Evolutionary conservation across 441 rosid genomes (phyloP).

Genomic region (Populus trichocarpa): DNA sequence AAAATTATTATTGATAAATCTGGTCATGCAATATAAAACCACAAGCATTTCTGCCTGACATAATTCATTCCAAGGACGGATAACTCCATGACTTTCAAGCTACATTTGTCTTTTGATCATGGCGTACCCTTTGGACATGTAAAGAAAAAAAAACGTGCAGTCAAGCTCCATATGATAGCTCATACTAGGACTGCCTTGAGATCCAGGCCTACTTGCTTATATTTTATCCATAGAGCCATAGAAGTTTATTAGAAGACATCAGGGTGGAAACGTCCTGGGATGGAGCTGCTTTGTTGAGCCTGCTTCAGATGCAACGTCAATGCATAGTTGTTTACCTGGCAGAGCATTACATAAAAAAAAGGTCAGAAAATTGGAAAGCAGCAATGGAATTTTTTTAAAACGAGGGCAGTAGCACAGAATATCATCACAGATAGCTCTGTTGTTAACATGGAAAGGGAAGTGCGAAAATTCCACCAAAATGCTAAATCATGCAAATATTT

Average conservation of each 20-base stretch:
- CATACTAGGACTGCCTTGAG: neutral
- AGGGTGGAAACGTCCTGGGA: constrained; percentile 80
- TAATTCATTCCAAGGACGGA: neutral
- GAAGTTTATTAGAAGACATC: constrained; percentile 63
- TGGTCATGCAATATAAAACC: neutral
- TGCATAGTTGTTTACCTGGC: constrained; percentile 88
- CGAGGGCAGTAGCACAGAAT: neutral
- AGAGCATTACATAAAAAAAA: neutral
- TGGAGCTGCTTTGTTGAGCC: constrained; percentile 77
- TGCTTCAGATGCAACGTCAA: constrained; percentile 86
- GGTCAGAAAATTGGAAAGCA: neutral
- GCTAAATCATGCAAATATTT: neutral
- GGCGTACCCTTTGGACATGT: neutral
- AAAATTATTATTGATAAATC: neutral
- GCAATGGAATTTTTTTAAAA: neutral
- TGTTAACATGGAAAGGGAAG: neutral
- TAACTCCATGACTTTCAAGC: neutral
- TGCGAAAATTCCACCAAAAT: neutral
- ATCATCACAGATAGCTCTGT: neutral
- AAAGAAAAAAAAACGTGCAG: neutral
- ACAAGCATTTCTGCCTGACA: neutral
- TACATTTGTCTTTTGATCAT: neutral
- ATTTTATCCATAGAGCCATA: neutral
- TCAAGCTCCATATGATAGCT: neutral
- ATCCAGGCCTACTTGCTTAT: neutral